These are phyloP conservation scores for Vigna nakashimae DNA, from an alignment of 306 rosid genomes.

Conservation along the genomic window DNA sequence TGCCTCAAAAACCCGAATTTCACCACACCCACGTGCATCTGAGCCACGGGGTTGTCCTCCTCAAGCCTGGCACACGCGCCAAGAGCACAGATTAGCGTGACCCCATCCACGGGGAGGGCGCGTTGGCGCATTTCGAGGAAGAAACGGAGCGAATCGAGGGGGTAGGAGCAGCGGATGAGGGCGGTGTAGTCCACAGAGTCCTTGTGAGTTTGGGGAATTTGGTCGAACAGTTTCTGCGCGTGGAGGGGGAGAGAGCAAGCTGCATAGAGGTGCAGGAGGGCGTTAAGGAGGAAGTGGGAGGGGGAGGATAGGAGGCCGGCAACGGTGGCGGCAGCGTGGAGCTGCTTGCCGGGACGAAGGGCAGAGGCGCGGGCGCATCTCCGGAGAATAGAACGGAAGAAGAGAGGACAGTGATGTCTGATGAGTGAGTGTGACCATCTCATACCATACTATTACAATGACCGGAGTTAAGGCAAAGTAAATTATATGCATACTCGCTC, in stretches of 20 bases:
- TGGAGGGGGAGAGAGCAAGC: conserved; percentile 33
- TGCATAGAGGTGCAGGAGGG: conserved; percentile 60
- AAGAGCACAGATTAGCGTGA: conserved; percentile 58
- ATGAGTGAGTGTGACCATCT: conserved; percentile 19
- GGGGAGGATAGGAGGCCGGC: conserved; percentile 54
- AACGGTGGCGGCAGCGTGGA: conserved; percentile 66
- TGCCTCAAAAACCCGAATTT: conserved; percentile 54
- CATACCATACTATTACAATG: background rate
- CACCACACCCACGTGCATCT: conserved; percentile 55
- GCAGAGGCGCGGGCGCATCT: conserved; percentile 59
- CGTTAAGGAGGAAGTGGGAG: conserved; percentile 66
- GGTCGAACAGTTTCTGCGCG: conserved; percentile 61
- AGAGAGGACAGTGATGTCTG: background rate
- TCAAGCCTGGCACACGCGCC: conserved; percentile 58
- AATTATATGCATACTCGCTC: too few relatives aligned
- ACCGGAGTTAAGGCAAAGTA: background rate
- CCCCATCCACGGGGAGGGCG: conserved; percentile 51
- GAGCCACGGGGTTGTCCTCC: conserved; percentile 48
- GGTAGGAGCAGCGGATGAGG: conserved; percentile 58
- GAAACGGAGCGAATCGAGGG: conserved; percentile 51
- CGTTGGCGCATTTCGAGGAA: conserved; percentile 59
- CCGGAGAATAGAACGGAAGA: conserved; percentile 66
- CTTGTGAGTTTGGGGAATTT: conserved; percentile 68
- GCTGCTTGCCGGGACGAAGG: conserved; percentile 60
- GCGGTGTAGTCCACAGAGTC: conserved; percentile 77